Conservation (phyloP, 805 yeast genomes). For the Ogataea nakhonphanomensis region DNA sequence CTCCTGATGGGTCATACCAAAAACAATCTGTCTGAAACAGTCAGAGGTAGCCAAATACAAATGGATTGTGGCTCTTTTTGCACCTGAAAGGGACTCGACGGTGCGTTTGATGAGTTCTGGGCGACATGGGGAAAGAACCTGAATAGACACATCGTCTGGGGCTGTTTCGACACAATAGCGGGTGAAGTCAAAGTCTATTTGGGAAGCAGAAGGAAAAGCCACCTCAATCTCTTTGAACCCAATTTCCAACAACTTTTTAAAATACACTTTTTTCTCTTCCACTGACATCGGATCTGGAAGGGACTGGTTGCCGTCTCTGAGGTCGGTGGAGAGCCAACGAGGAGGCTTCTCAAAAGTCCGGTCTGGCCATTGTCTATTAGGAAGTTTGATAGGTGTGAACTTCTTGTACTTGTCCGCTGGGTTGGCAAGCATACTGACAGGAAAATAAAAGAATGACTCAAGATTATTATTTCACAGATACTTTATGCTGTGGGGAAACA, state of each 20-base stretch:
- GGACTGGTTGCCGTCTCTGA: constrained; percentile 82
- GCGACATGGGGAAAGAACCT: constrained; percentile 71
- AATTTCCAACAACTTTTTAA: constrained; percentile 64
- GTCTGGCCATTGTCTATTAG: constrained; percentile 70
- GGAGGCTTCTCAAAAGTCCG: constrained; percentile 67
- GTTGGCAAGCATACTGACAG: constrained; percentile 54
- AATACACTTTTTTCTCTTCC: constrained; percentile 68
- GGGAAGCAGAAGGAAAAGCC: constrained; percentile 78
- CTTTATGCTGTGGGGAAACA: constrained; percentile 6
- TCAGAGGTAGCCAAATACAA: constrained; percentile 75
- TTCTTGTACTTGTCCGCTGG: constrained; percentile 62
- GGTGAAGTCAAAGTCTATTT: constrained; percentile 78
- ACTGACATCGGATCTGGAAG: constrained; percentile 81
- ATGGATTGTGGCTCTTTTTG: constrained; percentile 68
- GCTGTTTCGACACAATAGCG: constrained; percentile 75
- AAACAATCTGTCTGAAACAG: constrained; percentile 69
- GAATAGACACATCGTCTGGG: constrained; percentile 74
- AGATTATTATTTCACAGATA: background rate
- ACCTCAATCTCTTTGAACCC: constrained; percentile 84
- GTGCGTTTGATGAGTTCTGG: constrained; percentile 71
- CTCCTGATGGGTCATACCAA: constrained; percentile 65
- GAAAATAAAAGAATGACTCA: background rate
- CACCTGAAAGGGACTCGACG: constrained; percentile 68
- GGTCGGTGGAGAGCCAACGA: constrained; percentile 76
- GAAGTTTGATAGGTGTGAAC: constrained; percentile 51